A percentile compares a stretch with the other conserved stretches of the same genome.
phyloP scores from a whole-genome alignment of 306 rosid genomes.

The Gastrolobium bilobum region DNA sequence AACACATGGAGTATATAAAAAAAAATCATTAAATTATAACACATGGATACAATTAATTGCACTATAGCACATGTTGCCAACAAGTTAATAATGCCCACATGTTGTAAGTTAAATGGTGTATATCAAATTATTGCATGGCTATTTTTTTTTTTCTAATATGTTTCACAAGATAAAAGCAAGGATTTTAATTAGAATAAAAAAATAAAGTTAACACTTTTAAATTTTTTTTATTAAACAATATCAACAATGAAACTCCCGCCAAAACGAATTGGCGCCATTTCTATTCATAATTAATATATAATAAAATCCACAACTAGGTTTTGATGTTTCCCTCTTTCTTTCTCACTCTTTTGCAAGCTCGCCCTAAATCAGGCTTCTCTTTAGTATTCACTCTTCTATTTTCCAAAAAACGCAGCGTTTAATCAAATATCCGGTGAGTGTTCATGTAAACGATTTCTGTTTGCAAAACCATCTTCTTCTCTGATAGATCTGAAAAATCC shows the following conservation, averaged over 20 bases:
- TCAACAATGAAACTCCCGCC: slow-evolving; percentile 36
- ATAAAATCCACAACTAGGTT: neutral
- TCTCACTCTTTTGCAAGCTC: neutral
- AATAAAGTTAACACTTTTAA: no score
- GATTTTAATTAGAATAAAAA: no score
- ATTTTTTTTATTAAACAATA: no score
- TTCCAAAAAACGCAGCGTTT: neutral
- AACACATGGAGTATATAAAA: no score
- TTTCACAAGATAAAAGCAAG: no score
- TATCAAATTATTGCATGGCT: no score
- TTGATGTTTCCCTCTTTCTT: neutral
- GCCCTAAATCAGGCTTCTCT: slow-evolving; percentile 41
- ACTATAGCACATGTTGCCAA: no score
- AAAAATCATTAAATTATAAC: no score
- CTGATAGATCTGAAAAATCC: slow-evolving; percentile 25
- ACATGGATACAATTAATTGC: no score
- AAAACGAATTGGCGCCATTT: slow-evolving; percentile 43
- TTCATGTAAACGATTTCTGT: neutral
- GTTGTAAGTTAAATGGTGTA: no score
- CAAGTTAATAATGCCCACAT: no score
- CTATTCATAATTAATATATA: neutral
- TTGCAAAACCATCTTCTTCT: slow-evolving; percentile 12
- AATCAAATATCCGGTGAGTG: slow-evolving; percentile 29
- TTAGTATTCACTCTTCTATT: neutral
- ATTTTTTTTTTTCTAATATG: no score